These are phyloP conservation scores for Fusarium sp. DNA, from an alignment of 2,329 filamentous ascomycete species.

Conservation along the genomic window DNA sequence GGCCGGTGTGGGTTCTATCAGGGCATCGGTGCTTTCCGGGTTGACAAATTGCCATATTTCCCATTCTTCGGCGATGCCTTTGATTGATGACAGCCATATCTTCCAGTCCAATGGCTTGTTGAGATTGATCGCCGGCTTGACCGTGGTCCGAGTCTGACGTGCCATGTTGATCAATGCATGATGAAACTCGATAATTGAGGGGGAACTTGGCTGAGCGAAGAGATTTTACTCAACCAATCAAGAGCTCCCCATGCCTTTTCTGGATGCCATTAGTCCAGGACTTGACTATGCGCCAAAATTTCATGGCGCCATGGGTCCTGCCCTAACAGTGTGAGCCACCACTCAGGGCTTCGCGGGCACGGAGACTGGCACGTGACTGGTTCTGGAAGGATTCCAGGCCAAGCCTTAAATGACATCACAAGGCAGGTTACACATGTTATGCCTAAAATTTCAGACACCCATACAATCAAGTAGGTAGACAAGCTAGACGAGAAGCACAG, in stretches of 20 bases:
- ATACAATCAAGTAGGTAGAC: background rate
- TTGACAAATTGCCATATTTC: background rate
- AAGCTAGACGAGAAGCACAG: background rate
- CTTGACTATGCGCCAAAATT: background rate
- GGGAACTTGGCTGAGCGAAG: no score
- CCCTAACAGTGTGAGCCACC: background rate
- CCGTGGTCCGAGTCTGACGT: background rate
- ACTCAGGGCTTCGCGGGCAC: background rate
- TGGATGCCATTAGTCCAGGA: no score
- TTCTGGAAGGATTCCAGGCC: background rate
- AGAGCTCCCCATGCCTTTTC: no score
- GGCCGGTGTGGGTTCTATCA: background rate
- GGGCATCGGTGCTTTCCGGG: background rate
- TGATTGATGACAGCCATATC: background rate
- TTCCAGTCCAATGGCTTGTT: background rate
- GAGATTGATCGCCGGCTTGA: background rate
- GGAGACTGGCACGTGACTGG: no score
- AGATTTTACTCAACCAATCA: no score
- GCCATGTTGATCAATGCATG: background rate
- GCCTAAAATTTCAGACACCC: background rate
- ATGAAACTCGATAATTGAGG: no score
- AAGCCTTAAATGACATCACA: background rate
- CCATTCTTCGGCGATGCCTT: background rate
- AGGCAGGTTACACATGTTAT: background rate
- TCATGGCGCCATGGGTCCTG: background rate